phyloP scores from a whole-genome alignment of 768 basidiomycete genomes.

The Rhizopogon sp. region DNA sequence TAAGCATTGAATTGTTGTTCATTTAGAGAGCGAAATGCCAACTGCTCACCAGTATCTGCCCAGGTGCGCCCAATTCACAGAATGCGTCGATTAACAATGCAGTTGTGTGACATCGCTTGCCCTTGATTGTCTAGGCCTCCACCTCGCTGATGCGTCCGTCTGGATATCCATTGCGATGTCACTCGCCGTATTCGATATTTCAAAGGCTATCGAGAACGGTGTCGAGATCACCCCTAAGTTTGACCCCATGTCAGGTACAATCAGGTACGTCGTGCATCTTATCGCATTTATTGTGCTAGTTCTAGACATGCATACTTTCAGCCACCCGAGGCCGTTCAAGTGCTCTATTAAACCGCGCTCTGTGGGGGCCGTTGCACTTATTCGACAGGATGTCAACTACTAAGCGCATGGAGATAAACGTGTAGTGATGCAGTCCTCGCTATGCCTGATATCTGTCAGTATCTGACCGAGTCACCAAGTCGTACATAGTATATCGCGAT shows the following conservation, averaged over 20 bases:
- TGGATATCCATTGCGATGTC: conserved; percentile 33
- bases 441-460: too few relatives aligned
- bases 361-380: conserved; percentile 41
- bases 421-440: too few relatives aligned
- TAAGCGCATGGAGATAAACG: not conserved
- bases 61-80: not conserved
- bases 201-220: too few relatives aligned
- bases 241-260: conserved; percentile 23
- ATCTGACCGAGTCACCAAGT: too few relatives aligned
- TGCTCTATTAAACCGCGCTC: conserved; percentile 50
- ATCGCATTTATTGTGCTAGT: not conserved
- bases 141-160: conserved; percentile 40
- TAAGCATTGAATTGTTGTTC: conserved; percentile 16
- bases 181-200: conserved; percentile 20
- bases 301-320: not conserved
- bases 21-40: conserved; percentile 5
- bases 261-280: conserved; percentile 33
- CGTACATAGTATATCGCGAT: too few relatives aligned
- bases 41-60: conserved; percentile 4
- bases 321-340: conserved; percentile 28
- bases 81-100: not conserved
- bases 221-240: too few relatives aligned
- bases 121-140: conserved; percentile 29
- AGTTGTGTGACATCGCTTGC: not conserved
- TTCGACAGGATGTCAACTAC: conserved; percentile 33